These are phyloP conservation scores for Salix arbutifolia DNA, from an alignment of 345 rosid species.

Conservation along the genomic window DNA sequence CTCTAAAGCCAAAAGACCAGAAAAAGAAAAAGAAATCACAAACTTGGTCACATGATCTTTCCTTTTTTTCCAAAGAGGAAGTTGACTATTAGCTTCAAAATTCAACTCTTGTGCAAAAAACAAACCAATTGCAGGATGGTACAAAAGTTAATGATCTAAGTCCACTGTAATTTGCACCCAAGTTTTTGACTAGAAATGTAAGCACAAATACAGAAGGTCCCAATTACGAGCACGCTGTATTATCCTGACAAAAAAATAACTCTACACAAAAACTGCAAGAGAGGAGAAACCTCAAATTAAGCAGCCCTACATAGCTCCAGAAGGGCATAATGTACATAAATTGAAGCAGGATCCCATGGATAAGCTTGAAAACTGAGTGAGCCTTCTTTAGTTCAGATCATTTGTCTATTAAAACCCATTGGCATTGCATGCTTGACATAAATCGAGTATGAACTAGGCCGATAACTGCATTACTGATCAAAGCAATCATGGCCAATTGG, in stretches of 20 bases:
- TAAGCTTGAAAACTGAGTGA: not conserved
- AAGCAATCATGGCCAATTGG: not conserved
- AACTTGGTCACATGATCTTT: not conserved
- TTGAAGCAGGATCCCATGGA: not conserved
- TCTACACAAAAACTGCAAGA: not conserved
- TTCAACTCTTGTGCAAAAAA: not conserved
- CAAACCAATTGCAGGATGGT: not conserved
- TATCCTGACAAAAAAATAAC: not conserved
- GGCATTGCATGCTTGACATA: not conserved
- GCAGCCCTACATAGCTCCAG: not conserved
- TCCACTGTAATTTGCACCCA: not conserved
- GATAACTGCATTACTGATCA: not conserved
- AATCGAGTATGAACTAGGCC: not conserved
- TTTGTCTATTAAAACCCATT: not conserved
- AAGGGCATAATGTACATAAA: not conserved
- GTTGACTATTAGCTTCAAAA: not conserved
- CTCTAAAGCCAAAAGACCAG: constrained; percentile 49
- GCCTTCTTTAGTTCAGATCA: not conserved
- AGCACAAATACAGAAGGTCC: not conserved
- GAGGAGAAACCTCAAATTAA: not conserved
- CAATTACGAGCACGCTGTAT: not conserved
- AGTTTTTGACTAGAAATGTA: not conserved
- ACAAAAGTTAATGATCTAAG: not conserved
- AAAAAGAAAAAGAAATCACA: not conserved
- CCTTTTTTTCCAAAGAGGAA: not conserved